Evolutionary conservation across 306 rosid species (phyloP).

Genomic region (Cucurbita pepo): DNA sequence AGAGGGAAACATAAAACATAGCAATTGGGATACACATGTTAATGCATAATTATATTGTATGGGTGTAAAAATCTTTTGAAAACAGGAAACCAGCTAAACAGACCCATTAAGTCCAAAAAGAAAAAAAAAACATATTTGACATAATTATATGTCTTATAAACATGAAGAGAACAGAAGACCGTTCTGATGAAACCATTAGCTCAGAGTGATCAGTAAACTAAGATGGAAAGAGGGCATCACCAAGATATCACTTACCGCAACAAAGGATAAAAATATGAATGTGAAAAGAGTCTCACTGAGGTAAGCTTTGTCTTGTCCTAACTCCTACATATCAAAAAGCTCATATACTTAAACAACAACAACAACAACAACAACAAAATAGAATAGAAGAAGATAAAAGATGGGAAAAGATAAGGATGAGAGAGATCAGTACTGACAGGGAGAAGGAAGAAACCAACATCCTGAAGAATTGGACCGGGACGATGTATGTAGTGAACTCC

Average conservation of each 20-base stretch:
- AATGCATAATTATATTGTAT: not conserved
- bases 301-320: constrained; percentile 74
- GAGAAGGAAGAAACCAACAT: constrained; percentile 69
- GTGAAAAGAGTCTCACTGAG: constrained; percentile 82
- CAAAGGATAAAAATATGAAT: constrained; percentile 59
- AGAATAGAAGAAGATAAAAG: constrained; percentile 4
- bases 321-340: constrained; percentile 40
- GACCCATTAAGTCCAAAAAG: not conserved
- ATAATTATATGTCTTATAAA: not conserved
- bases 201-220: not conserved
- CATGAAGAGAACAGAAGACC: not conserved
- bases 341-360: not conserved
- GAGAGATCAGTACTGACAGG: constrained; percentile 36
- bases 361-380: no score
- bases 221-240: not conserved
- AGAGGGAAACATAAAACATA: not conserved
- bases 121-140: not conserved
- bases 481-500: constrained; percentile 93
- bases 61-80: not conserved
- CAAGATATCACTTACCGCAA: constrained; percentile 41
- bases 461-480: constrained; percentile 90
- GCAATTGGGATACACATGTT: not conserved
- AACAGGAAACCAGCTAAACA: not conserved
- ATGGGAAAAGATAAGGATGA: not conserved
- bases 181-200: not conserved